A percentile compares a stretch with the other conserved stretches of the same genome.
These are phyloP conservation scores for Talaromyces amestolkiae DNA, from an alignment of 2,329 filamentous ascomycete species.

Conservation along the genomic window DNA sequence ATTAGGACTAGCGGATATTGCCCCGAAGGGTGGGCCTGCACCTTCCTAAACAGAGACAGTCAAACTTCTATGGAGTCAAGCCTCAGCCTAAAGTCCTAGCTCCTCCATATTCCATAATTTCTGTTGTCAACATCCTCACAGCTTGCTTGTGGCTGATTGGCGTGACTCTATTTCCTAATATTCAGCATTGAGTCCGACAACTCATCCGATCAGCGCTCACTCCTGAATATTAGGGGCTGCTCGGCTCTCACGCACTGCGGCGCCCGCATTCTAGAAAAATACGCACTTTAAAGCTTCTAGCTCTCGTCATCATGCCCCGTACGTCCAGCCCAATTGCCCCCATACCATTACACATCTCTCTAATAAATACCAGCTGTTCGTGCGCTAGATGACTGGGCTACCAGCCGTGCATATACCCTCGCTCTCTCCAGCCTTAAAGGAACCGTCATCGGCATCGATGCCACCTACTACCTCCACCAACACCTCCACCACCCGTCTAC, in stretches of 20 bases:
- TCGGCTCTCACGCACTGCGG: slow-evolving; percentile 9
- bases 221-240: not conserved
- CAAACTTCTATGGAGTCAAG: slow-evolving; percentile 7
- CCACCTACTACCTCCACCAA: slow-evolving; percentile 79
- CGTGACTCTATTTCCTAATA: not conserved
- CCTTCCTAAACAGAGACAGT: slow-evolving; percentile 2
- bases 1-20: not conserved
- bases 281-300: slow-evolving; percentile 1
- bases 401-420: slow-evolving; percentile 54
- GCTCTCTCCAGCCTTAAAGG: slow-evolving; percentile 70
- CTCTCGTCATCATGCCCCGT: slow-evolving; percentile 17
- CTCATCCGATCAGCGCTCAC: not conserved
- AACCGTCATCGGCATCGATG: slow-evolving; percentile 79
- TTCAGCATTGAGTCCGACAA: not conserved
- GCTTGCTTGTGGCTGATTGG: not conserved
- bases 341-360: not conserved
- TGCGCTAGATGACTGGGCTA: slow-evolving; percentile 58
- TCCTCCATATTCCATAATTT: not conserved
- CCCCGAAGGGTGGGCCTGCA: not conserved
- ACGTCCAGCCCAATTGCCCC: slow-evolving; percentile 1
- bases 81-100: slow-evolving; percentile 9
- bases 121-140: not conserved
- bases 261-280: slow-evolving; percentile 16
- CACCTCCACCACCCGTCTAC: slow-evolving; percentile 68
- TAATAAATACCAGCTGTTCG: slow-evolving; percentile 33